Percentiles rank a stretch among this genome's conserved stretches.
Evolutionary conservation across 805 yeast genomes (phyloP).

Genomic region (Suhomyces canberraensis): DNA sequence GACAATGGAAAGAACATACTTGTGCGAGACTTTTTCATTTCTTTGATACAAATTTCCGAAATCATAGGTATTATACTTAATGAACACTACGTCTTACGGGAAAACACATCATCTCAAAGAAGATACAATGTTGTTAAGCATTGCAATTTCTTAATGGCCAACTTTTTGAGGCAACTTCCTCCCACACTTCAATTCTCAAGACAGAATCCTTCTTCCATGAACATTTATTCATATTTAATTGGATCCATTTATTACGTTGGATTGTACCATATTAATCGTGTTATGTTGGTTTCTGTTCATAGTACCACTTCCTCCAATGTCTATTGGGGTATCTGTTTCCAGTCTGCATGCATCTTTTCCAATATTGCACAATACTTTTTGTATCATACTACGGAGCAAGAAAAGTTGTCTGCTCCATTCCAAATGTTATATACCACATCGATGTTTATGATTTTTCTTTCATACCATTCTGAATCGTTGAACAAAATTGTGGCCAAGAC

Average conservation of each 20-base stretch:
- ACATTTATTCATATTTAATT: constrained; percentile 4
- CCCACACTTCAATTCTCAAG: constrained; percentile 3
- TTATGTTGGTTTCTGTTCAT: constrained; percentile 3
- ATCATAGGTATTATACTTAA: constrained; percentile 5
- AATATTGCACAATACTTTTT: constrained; percentile 5
- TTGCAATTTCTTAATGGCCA: constrained; percentile 8
- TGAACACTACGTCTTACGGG: constrained; percentile 5
- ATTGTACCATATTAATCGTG: constrained; percentile 10
- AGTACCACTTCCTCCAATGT: neutral
- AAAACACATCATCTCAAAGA: neutral
- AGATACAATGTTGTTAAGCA: constrained; percentile 4
- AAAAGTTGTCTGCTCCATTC: constrained; percentile 4
- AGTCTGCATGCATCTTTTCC: constrained; percentile 1
- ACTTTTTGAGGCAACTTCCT: constrained; percentile 5
- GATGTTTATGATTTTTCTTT: constrained; percentile 8
- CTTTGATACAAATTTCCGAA: constrained; percentile 5
- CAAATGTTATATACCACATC: constrained; percentile 6
- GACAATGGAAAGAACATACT: constrained; percentile 1
- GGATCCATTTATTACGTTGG: constrained; percentile 5
- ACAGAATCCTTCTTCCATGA: constrained; percentile 1
- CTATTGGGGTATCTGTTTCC: constrained; percentile 13
- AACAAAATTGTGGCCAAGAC: constrained; percentile 9
- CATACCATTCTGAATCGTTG: constrained; percentile 8
- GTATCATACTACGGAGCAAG: neutral
- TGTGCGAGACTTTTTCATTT: constrained; percentile 4